Base-by-base conservation (phyloP, 495 filamentous ascomycete genomes). In the Endocarpon pusillum region DNA sequence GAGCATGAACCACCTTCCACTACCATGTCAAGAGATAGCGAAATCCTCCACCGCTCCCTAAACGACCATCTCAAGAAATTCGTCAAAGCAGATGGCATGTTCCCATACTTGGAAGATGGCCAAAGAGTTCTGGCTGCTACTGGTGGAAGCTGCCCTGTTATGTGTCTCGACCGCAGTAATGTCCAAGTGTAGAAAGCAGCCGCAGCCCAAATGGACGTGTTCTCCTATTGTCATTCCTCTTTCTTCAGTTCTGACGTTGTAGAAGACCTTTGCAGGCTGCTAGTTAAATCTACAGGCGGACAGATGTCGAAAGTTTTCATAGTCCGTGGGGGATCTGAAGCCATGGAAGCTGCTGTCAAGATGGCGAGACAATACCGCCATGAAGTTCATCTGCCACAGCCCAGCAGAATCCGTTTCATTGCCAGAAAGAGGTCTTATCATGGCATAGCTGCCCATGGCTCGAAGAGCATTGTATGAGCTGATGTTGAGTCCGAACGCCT, bases 401-500 rank as follows among this genome's bases (percentile, higher is more conserved):
- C 52, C 0, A 50, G 62, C 41, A 61, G 62, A 19, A 64, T 43
- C 2, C 59, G 65, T n/a, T 78, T 75, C 54, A 79, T 87, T 37
- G 63, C 70, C 10, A 59, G 81, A 8, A 58, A 63, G 30, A 66
- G 73, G 15, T 78, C 73, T n/a, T 87, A 81, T 42, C 80, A 87
- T 39, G 81, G 81, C 4, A 75, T 62, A 14, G 85, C 79, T 0
- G 0, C 78, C 84, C 49, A 48, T 63, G 14, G 58, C 58, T 9
- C 64, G 80, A 18, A 62, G 75, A 33, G 54, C 59, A n/a, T 66
- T 69, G 19, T 89, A 77, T 37, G 64, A 77, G 49, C 71, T 73
- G 4, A 58, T 85, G 14, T 53, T 89, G 10, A 47, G 66, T 30
- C 48, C 55, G 6, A 75, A 77, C 31, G 61, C 72, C 16, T 69